Conservation (phyloP, 73 alveolate genomes). For the Paramecium bursaria region DNA sequence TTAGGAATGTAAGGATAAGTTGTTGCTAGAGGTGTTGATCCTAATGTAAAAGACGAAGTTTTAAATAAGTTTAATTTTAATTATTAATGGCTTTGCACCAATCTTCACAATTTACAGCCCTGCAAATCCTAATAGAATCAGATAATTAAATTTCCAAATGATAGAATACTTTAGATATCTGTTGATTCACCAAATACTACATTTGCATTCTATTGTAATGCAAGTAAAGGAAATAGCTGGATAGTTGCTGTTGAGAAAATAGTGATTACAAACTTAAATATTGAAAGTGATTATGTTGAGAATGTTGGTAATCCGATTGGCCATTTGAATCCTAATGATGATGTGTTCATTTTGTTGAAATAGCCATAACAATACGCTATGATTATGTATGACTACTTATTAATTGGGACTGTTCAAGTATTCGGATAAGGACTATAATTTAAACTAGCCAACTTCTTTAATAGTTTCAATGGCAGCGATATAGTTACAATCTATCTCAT, state of each 20-base stretch:
- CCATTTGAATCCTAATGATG: slow-evolving; percentile 5
- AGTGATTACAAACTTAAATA: not conserved
- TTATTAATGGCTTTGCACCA: slow-evolving; percentile 11
- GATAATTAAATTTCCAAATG: not conserved
- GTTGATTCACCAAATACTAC: slow-evolving; percentile 22
- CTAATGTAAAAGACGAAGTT: not conserved
- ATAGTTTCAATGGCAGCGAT: not conserved
- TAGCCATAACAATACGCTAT: slow-evolving; percentile 4
- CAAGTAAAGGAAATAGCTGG: slow-evolving; percentile 12
- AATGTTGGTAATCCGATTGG: not conserved
- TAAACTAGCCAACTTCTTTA: not conserved
- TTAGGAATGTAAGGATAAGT: not conserved
- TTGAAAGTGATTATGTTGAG: not conserved
- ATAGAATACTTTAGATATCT: not conserved
- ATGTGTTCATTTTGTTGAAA: not conserved
- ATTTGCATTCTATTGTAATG: not conserved
- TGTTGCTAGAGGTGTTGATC: slow-evolving; percentile 20
- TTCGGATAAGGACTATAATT: not conserved
- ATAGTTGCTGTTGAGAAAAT: not conserved
- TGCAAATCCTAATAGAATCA: not conserved
- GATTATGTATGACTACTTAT: not conserved
- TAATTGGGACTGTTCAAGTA: not conserved
- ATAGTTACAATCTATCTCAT: too few relatives aligned
- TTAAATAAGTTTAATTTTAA: not conserved
- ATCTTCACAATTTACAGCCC: slow-evolving; percentile 8